Evolutionary conservation across 495 filamentous ascomycete genomes (phyloP).

Genomic region (Penicillium herquei): DNA sequence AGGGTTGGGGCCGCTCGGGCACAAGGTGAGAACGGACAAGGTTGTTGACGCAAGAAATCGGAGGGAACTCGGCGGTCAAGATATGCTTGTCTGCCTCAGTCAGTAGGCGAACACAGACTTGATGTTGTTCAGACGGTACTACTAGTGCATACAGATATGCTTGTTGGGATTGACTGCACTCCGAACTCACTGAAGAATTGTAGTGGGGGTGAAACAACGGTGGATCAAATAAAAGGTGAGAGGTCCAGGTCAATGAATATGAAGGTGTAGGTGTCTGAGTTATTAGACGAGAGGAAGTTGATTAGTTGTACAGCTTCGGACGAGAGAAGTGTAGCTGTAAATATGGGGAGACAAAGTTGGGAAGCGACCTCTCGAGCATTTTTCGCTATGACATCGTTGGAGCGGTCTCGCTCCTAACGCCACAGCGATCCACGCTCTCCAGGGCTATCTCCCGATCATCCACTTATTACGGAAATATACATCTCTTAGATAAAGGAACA

Average conservation of each 20-base stretch:
- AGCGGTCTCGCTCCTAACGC: slow-evolving; percentile 26
- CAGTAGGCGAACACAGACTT: no score
- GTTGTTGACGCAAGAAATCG: slow-evolving; percentile 19
- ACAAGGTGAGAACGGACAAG: slow-evolving; percentile 4
- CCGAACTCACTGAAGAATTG: slow-evolving; percentile 12
- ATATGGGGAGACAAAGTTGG: slow-evolving; percentile 3
- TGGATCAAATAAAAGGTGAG: slow-evolving; percentile 20
- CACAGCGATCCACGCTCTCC: slow-evolving; percentile 25
- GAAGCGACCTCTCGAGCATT: slow-evolving; percentile 16
- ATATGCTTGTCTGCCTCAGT: background rate
- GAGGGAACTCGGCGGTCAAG: background rate
- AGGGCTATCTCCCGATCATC: slow-evolving; percentile 14
- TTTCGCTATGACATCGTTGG: slow-evolving; percentile 33
- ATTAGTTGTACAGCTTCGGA: background rate
- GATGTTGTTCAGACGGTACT: no score
- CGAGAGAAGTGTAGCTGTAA: background rate
- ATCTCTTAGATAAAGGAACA: background rate
- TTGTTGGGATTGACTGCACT: background rate
- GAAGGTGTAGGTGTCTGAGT: background rate
- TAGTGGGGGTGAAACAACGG: slow-evolving; percentile 26
- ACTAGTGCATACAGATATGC: no score
- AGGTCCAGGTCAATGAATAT: slow-evolving; percentile 5
- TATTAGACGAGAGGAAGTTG: background rate
- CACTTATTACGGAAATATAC: background rate
- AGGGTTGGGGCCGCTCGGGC: slow-evolving; percentile 10